Evolutionary conservation across 169 alveolate species (phyloP).

Genomic region (Plasmodium berghei): DNA sequence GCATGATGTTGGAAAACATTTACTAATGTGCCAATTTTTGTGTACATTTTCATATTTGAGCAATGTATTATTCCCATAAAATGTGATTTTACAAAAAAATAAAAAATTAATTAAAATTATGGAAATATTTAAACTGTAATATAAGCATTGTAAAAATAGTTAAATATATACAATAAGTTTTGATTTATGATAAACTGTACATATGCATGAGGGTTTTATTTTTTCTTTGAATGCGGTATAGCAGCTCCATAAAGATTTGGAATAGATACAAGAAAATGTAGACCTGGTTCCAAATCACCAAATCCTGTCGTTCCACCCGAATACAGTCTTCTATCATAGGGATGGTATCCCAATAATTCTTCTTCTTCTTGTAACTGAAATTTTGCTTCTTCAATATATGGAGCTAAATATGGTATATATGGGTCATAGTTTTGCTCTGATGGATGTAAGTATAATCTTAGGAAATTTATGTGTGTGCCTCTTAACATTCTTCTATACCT

Average conservation of each 20-base stretch:
- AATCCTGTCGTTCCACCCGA: slow-evolving; percentile 89
- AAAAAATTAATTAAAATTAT: too few relatives aligned
- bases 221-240: slow-evolving; percentile 65
- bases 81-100: too few relatives aligned
- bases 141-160: too few relatives aligned
- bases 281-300: slow-evolving; percentile 88
- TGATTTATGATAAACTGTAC: too few relatives aligned
- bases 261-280: slow-evolving; percentile 85
- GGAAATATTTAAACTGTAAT: too few relatives aligned
- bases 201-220: background rate
- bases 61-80: too few relatives aligned
- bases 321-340: slow-evolving; percentile 86
- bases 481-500: slow-evolving; percentile 88
- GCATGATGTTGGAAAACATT: too few relatives aligned
- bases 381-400: slow-evolving; percentile 92
- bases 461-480: slow-evolving; percentile 84
- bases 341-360: slow-evolving; percentile 90
- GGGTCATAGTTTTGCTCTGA: slow-evolving; percentile 92
- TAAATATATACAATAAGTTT: too few relatives aligned
- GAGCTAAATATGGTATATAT: slow-evolving; percentile 90
- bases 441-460: slow-evolving; percentile 82
- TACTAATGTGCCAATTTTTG: too few relatives aligned
- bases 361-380: slow-evolving; percentile 92
- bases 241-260: slow-evolving; percentile 87
- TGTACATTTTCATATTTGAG: too few relatives aligned